These are phyloP conservation scores for Xylaria telfairii DNA, from an alignment of 495 filamentous ascomycete species.

Conservation along the genomic window DNA sequence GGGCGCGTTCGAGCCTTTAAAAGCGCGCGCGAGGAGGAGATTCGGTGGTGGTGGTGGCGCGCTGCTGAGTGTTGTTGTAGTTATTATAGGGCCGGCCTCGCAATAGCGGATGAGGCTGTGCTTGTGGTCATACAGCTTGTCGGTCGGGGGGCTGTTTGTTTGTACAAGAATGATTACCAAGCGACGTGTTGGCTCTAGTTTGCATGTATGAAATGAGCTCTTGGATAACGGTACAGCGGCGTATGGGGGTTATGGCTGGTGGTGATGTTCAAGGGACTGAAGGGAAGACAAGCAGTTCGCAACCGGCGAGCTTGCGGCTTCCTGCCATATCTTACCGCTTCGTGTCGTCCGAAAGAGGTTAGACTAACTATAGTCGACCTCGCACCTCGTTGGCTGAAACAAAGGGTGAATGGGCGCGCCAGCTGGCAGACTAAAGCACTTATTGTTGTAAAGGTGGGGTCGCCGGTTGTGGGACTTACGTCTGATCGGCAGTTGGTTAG, in stretches of 20 bases:
- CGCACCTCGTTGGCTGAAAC: neutral
- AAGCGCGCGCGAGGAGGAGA: neutral
- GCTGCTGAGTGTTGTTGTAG: neutral
- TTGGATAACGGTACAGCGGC: neutral
- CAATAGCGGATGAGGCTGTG: neutral
- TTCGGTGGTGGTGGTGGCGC: neutral
- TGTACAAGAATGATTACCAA: neutral
- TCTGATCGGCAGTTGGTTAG: neutral
- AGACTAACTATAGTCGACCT: neutral
- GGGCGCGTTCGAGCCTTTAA: slow-evolving; percentile 1
- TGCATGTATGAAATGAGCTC: neutral
- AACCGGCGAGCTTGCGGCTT: slow-evolving; percentile 22
- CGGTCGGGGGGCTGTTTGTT: neutral
- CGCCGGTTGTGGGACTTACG: neutral
- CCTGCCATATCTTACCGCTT: slow-evolving; percentile 17
- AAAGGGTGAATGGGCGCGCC: neutral
- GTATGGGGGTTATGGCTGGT: neutral
- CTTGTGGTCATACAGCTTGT: neutral
- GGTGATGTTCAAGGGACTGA: neutral
- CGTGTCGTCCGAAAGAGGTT: neutral
- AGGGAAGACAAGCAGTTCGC: slow-evolving; percentile 17
- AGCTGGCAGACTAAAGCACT: neutral
- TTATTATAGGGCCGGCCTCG: neutral
- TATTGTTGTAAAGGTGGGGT: neutral
- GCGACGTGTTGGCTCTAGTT: neutral